Evolutionary conservation across 2,329 filamentous ascomycete species (phyloP), one percentile per base, ranked within the genome.

Genomic region (Chrysoporthe puriensis): DNA sequence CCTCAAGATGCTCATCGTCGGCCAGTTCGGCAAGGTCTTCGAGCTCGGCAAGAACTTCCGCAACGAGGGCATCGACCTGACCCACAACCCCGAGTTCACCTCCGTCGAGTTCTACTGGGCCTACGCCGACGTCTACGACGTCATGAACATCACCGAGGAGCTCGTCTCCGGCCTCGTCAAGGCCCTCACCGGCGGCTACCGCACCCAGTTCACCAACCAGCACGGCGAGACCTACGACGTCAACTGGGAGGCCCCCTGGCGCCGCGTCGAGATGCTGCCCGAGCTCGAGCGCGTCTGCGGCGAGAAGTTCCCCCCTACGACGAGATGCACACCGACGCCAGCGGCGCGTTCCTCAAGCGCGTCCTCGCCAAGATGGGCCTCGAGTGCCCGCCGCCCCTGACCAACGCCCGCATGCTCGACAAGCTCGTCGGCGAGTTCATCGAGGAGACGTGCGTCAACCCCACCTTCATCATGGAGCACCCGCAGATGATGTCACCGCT

Each of bases 31-130:
- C 83, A 89, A 92, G 74, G 96, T 99, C 16, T 99, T 97, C 81
- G 96, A 99, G 79, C 89, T 99, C 71, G 96, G 96, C 72, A 91
- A 94, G 72, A 93, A 97, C 78, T 99, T 99, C 88, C 86, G 96
- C 75, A 99, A 99, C 76, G 93, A 96, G 80, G 92, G 91, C 69
- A 91, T 93, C 71, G 93, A 97, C 78, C 84, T 96, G 62, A 99
- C 96, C 8, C 96, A 99, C 85, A 99, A 98, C 84, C 96, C 92
- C 50, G 96, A 99, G 79, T 99, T 99, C 84, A 99, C 96, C 56
- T 97, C 93, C 36, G 93, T 93, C 79, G 96, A 99, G 80, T 98
- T 98, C 82, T 99, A 99, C 82, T 90, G 92, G 87, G 95, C 96
- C 3, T 98, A 94, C 73, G 91, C 91, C 66, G 94, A 97, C 79